phyloP scores from a whole-genome alignment of 768 basidiomycete genomes.

The Collybia sordida region DNA sequence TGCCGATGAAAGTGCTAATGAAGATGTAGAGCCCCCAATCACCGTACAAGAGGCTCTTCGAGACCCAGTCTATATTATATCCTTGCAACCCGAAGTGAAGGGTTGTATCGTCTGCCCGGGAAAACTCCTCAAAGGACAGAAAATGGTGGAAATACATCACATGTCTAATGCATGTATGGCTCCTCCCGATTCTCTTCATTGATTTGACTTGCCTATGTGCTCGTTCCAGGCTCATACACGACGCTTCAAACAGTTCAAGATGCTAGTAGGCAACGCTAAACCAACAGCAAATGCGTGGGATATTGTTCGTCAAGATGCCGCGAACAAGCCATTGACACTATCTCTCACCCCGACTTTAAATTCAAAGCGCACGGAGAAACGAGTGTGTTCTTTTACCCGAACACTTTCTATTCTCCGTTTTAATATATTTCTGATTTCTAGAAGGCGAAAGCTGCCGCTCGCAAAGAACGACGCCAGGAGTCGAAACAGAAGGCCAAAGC shows the following conservation, averaged over 20 bases:
- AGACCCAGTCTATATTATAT: constrained; percentile 63
- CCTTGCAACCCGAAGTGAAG: constrained; percentile 52
- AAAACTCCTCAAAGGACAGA: constrained; percentile 61
- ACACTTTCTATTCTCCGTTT: background rate
- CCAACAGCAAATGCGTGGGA: constrained; percentile 49
- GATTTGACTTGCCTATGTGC: constrained; percentile 10
- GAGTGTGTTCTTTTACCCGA: constrained; percentile 36
- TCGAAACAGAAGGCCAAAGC: constrained; percentile 47
- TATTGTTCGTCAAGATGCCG: constrained; percentile 28
- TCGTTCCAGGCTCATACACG: constrained; percentile 58
- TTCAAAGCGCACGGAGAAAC: constrained; percentile 65
- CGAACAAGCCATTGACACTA: constrained; percentile 22
- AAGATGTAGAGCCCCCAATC: constrained; percentile 41
- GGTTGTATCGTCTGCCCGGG: constrained; percentile 72
- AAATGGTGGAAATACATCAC: constrained; percentile 58
- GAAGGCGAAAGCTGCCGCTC: constrained; percentile 44
- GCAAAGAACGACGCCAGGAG: constrained; percentile 48
- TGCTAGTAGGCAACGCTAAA: constrained; percentile 36
- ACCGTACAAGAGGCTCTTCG: constrained; percentile 58
- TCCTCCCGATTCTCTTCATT: constrained; percentile 7
- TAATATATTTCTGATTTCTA: constrained; percentile 15
- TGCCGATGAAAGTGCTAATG: constrained; percentile 23
- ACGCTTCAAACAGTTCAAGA: constrained; percentile 51
- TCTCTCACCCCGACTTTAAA: constrained; percentile 19
- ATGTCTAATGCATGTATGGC: constrained; percentile 60